Conservation (phyloP, 768 basidiomycete species). For the Lactarius sanguifluus region DNA sequence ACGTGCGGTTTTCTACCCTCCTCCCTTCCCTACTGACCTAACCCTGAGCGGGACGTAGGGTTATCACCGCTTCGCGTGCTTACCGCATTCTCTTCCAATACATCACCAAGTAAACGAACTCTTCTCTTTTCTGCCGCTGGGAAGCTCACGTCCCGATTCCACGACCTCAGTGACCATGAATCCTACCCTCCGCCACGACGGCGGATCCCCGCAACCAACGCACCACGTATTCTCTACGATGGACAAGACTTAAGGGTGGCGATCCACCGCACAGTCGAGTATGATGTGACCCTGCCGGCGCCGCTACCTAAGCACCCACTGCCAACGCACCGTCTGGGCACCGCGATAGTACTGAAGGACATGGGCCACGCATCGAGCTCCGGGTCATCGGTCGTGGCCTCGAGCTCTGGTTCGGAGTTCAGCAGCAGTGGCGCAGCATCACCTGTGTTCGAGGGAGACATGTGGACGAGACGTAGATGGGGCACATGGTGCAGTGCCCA, state of each 20-base stretch:
- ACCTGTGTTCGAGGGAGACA: neutral
- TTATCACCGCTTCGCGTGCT: slow-evolving; percentile 18
- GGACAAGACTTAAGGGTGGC: slow-evolving; percentile 16
- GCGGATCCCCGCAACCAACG: neutral
- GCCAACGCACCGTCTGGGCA: neutral
- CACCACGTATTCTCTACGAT: neutral
- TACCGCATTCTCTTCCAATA: slow-evolving; percentile 24
- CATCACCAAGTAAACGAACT: slow-evolving; percentile 7
- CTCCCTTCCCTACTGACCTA: neutral
- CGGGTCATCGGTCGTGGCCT: neutral
- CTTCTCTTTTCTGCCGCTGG: neutral
- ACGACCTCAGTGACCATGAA: neutral
- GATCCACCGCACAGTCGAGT: slow-evolving; percentile 20
- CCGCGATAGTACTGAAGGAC: neutral
- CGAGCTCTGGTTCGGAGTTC: slow-evolving; percentile 1
- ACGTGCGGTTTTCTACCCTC: slow-evolving; percentile 3
- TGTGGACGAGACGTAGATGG: neutral
- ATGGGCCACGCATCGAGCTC: neutral
- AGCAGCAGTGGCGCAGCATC: neutral
- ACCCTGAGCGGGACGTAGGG: neutral
- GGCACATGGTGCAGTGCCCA: neutral
- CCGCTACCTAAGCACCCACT: slow-evolving; percentile 8
- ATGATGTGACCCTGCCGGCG: slow-evolving; percentile 1
- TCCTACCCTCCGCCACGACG: slow-evolving; percentile 9
- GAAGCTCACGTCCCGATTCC: slow-evolving; percentile 4